Conservation (phyloP, 495 filamentous ascomycete species). For the Parathielavia appendiculata region DNA sequence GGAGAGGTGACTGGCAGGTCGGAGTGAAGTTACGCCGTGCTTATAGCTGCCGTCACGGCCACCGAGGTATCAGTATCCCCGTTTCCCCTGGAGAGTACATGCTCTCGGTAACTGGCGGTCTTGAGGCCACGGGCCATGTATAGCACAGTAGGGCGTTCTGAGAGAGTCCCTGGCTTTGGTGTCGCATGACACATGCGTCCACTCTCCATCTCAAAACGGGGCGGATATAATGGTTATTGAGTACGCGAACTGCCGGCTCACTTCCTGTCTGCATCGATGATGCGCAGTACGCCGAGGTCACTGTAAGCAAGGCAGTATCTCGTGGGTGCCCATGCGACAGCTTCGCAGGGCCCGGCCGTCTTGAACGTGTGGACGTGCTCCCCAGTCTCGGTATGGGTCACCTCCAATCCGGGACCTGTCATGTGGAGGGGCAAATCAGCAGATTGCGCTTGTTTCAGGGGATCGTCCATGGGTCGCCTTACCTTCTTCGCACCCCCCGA, state of each 20-base stretch:
- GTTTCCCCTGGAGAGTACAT: neutral
- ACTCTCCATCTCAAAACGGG: neutral
- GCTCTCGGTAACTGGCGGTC: too few species aligned
- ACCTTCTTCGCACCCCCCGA: constrained; percentile 80
- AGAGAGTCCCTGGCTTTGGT: neutral
- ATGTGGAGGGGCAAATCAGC: constrained; percentile 4
- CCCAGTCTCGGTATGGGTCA: constrained; percentile 82
- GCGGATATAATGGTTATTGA: neutral
- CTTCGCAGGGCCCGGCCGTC: constrained; percentile 55
- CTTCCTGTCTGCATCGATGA: constrained; percentile 53
- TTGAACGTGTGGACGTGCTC: constrained; percentile 79
- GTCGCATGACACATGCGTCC: neutral
- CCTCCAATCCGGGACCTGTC: constrained; percentile 54
- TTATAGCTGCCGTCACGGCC: constrained; percentile 8
- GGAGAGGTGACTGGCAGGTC: neutral
- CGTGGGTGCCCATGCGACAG: constrained; percentile 86
- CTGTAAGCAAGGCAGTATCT: constrained; percentile 87
- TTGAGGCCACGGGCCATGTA: too few species aligned
- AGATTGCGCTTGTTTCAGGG: neutral
- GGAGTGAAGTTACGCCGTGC: constrained; percentile 22
- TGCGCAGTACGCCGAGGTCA: constrained; percentile 74
- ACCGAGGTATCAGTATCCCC: neutral
- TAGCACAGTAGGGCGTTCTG: too few species aligned
- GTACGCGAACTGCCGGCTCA: constrained; percentile 11
- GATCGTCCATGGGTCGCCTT: constrained; percentile 20